Conservation (phyloP, 2,329 filamentous ascomycete genomes). For the Bretziella fagacearum region DNA sequence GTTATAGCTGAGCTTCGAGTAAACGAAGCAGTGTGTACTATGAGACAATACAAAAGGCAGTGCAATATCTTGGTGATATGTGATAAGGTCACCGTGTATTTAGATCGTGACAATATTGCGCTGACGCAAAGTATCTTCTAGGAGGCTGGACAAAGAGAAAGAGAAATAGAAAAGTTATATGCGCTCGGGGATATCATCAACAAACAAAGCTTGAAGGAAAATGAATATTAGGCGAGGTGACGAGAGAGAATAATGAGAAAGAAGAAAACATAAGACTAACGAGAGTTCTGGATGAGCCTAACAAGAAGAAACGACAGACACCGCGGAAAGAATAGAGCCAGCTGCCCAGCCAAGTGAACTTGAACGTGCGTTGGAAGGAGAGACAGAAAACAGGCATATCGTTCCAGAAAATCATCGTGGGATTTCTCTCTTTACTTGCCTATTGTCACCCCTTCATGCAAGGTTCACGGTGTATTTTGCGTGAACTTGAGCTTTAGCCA, state of each 20-base stretch:
- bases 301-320: background rate
- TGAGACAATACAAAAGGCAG: no score
- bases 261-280: background rate
- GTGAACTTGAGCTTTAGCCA: constrained; percentile 1
- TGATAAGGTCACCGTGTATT: background rate
- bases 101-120: background rate
- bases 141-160: no score
- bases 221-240: background rate
- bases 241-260: background rate
- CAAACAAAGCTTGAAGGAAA: background rate
- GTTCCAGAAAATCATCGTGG: constrained; percentile 2
- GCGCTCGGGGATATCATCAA: no score
- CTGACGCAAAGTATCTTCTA: no score
- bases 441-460: background rate
- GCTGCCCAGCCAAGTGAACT: background rate
- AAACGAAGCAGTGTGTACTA: no score
- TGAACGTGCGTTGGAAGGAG: background rate
- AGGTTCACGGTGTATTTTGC: background rate
- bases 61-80: no score
- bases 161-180: no score
- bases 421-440: no score
- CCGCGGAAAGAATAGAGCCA: background rate
- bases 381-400: no score
- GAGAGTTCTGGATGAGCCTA: background rate
- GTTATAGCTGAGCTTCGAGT: no score